These are phyloP conservation scores for Bidens hawaiensis DNA, from an alignment of 140 eudicot genomes.

Conservation along the genomic window DNA sequence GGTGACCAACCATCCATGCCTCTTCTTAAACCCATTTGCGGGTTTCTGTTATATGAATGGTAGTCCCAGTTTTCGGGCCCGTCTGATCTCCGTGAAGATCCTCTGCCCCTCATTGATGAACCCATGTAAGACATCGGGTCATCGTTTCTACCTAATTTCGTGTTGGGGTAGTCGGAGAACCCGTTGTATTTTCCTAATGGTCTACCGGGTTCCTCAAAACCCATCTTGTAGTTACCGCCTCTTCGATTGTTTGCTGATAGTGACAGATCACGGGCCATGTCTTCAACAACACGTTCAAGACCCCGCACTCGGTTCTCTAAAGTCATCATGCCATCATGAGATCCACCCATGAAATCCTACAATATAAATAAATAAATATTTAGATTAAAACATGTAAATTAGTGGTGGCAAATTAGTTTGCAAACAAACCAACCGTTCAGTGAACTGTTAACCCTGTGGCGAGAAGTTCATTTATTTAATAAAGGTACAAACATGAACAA, in stretches of 20 bases:
- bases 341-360: too few species aligned
- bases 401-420: neutral
- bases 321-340: conserved; percentile 78
- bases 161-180: conserved; percentile 29
- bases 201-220: conserved; percentile 77
- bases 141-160: conserved; percentile 50
- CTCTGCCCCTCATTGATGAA: conserved; percentile 58
- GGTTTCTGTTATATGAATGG: conserved; percentile 50
- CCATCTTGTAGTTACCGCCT: conserved; percentile 15
- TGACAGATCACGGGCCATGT: too few species aligned
- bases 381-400: neutral
- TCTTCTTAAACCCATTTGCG: conserved; percentile 58
- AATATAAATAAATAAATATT: neutral
- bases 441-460: too few species aligned
- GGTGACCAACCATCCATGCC: conserved; percentile 55
- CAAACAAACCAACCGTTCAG: too few species aligned
- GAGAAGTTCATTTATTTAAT: too few species aligned
- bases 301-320: too few species aligned
- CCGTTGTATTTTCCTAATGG: neutral
- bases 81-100: conserved; percentile 72
- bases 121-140: conserved; percentile 45
- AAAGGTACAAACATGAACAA: too few species aligned
- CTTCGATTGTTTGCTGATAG: too few species aligned
- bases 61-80: conserved; percentile 59
- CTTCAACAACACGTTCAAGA: too few species aligned